phyloP scores from a whole-genome alignment of 345 rosid genomes.

The Eucalyptus shirleyi region DNA sequence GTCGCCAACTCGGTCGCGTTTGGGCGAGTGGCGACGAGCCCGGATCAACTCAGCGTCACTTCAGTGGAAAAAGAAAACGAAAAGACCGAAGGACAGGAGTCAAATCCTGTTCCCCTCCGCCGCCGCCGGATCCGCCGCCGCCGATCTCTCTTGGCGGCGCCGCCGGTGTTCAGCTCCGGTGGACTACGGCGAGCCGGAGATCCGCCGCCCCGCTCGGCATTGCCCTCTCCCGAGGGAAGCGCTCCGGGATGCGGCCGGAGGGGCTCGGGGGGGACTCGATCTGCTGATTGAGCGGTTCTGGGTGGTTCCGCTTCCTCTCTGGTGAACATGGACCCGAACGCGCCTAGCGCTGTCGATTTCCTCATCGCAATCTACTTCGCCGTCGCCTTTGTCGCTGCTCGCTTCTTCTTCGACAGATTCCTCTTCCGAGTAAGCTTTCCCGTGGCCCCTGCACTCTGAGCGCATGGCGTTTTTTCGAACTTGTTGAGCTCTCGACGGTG shows the following conservation, averaged over 20 bases:
- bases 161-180: neutral
- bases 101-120: neutral
- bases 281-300: neutral
- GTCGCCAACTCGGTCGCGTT: neutral
- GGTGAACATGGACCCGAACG: constrained; percentile 37
- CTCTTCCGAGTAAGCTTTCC: constrained; percentile 58
- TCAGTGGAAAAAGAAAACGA: neutral
- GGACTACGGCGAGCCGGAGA: neutral
- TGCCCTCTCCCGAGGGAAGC: neutral
- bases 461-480: neutral
- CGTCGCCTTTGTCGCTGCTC: constrained; percentile 35
- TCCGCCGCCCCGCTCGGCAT: neutral
- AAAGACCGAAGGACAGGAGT: neutral
- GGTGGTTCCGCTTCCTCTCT: neutral
- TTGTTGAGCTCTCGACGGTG: neutral
- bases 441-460: neutral
- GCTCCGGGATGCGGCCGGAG: neutral
- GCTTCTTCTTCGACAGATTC: constrained; percentile 65
- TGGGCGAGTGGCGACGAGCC: neutral
- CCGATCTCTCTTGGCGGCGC: neutral
- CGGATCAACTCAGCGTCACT: neutral
- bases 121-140: neutral
- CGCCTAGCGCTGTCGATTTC: constrained; percentile 34
- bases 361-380: constrained; percentile 55
- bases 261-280: neutral